Conservation (phyloP, 2,329 filamentous ascomycete species). For the Fusarium sp. region DNA sequence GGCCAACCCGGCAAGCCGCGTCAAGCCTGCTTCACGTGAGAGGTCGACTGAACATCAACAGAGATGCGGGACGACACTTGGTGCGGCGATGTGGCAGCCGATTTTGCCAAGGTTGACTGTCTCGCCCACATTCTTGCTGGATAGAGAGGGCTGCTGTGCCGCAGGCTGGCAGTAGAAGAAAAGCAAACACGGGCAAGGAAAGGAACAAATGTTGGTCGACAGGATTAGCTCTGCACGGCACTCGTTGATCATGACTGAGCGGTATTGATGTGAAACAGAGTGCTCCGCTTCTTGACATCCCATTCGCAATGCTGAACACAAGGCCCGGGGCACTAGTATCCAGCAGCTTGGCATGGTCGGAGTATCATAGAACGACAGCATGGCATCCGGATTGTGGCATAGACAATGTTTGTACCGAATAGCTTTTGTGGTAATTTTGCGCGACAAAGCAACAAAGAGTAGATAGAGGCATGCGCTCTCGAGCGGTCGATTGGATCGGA, state of each 20-base stretch:
- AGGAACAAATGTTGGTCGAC: neutral
- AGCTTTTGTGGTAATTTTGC: neutral
- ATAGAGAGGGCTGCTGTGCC: conserved; percentile 1
- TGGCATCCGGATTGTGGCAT: neutral
- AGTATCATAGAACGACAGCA: neutral
- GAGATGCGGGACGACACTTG: conserved; percentile 11
- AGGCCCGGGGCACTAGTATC: neutral
- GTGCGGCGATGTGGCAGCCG: neutral
- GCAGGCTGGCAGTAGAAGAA: neutral
- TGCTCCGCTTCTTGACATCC: neutral
- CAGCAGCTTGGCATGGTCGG: neutral
- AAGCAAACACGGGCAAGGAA: neutral
- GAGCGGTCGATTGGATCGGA: neutral
- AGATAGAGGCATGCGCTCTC: neutral
- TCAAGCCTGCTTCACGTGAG: conserved; percentile 45
- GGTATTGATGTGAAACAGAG: neutral
- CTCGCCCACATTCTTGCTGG: conserved; percentile 7
- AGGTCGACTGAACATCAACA: conserved; percentile 15
- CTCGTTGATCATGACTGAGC: neutral
- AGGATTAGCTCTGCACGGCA: neutral
- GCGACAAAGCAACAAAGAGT: neutral
- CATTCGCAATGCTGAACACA: neutral
- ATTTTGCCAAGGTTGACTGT: neutral
- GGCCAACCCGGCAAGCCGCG: conserved; percentile 42
- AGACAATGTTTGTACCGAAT: neutral